Evolutionary conservation across 1,284 basidiomycete species (phyloP).

Genomic region (Tilletia setariae): DNA sequence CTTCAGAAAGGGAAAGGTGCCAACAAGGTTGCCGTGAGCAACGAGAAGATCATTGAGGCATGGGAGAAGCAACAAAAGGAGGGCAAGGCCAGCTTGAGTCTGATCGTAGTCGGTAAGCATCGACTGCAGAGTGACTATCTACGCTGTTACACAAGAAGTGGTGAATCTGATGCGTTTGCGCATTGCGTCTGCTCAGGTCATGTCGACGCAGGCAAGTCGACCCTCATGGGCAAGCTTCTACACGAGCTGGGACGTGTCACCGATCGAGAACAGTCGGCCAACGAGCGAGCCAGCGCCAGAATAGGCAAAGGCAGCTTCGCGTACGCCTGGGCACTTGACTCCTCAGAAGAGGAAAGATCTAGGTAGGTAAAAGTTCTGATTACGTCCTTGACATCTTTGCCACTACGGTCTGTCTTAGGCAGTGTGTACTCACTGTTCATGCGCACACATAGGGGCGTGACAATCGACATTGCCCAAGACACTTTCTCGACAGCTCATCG

Average conservation of each 20-base stretch:
- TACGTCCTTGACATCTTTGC: conserved; percentile 53
- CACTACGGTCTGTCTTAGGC: background rate
- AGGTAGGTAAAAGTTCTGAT: conserved; percentile 57
- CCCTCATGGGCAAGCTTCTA: conserved; percentile 87
- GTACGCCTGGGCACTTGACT: conserved; percentile 97
- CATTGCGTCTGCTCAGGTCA: conserved; percentile 65
- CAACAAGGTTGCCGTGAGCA: conserved; percentile 68
- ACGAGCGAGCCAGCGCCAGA: conserved; percentile 86
- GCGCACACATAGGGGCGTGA: conserved; percentile 69
- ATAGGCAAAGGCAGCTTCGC: conserved; percentile 91
- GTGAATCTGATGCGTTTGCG: no score
- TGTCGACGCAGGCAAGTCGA: conserved; percentile 98
- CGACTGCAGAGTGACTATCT: background rate
- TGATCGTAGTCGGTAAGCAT: conserved; percentile 84
- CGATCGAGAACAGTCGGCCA: conserved; percentile 77
- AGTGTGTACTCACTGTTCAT: conserved; percentile 4
- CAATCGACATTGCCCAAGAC: conserved; percentile 92
- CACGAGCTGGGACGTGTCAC: conserved; percentile 85
- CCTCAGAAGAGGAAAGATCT: conserved; percentile 85
- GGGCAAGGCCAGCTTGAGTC: conserved; percentile 70
- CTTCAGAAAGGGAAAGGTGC: background rate
- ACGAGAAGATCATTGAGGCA: conserved; percentile 81
- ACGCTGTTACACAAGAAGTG: no score
- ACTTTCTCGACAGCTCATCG: conserved; percentile 73
- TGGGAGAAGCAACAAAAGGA: conserved; percentile 64